Percentiles rank a stretch among this genome's conserved stretches.
phyloP scores from a whole-genome alignment of 2,329 filamentous ascomycete genomes.

The Parastagonospora avenae region DNA sequence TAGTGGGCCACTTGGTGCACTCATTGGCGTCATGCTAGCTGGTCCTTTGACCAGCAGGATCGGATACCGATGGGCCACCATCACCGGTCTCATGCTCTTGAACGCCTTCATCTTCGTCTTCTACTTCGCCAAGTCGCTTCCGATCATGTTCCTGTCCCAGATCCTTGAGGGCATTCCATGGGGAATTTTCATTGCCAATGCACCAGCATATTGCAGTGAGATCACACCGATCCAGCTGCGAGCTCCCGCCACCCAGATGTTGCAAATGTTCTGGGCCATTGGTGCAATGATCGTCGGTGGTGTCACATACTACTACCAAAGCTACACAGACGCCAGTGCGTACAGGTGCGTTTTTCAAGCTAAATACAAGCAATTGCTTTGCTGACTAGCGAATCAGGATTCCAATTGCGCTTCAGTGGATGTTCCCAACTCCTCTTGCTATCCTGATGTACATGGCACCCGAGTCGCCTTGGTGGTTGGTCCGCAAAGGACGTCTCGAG shows the following conservation, averaged over 20 bases:
- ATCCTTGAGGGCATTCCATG: slow-evolving; percentile 67
- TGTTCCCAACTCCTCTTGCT: slow-evolving; percentile 52
- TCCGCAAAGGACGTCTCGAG: slow-evolving; percentile 51
- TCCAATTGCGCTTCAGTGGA: slow-evolving; percentile 50
- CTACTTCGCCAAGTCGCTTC: slow-evolving; percentile 59
- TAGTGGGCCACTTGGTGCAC: slow-evolving; percentile 62
- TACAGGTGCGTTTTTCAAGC: slow-evolving; percentile 23
- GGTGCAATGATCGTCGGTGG: slow-evolving; percentile 65
- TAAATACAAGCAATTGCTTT: neutral
- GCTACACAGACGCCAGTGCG: slow-evolving; percentile 5
- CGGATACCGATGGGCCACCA: slow-evolving; percentile 65
- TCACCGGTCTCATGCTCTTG: slow-evolving; percentile 61
- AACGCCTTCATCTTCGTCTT: slow-evolving; percentile 66
- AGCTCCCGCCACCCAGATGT: slow-evolving; percentile 64
- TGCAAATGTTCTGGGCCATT: slow-evolving; percentile 71
- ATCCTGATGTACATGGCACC: slow-evolving; percentile 55
- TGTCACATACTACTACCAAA: slow-evolving; percentile 61
- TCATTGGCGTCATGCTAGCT: slow-evolving; percentile 64
- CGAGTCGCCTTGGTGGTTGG: slow-evolving; percentile 58
- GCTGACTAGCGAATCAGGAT: slow-evolving; percentile 23
- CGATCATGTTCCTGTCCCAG: slow-evolving; percentile 59
- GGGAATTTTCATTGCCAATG: slow-evolving; percentile 70
- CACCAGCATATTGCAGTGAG: slow-evolving; percentile 66
- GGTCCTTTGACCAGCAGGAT: slow-evolving; percentile 64
- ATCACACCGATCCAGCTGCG: slow-evolving; percentile 64